phyloP scores from a whole-genome alignment of 331 rosid genomes.

The Acacia concinna region DNA sequence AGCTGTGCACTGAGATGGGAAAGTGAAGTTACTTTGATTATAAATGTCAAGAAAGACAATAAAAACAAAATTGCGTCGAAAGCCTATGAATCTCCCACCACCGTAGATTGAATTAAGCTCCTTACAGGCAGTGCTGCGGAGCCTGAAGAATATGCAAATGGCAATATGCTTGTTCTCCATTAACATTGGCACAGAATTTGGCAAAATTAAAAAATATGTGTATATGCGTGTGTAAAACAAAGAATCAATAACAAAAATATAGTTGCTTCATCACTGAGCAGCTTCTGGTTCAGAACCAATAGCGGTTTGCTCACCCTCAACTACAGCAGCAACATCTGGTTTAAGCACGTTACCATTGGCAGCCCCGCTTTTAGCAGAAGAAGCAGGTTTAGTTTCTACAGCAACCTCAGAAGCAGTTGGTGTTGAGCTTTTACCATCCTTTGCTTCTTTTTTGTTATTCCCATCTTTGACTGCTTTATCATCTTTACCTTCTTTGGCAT shows the following conservation, averaged over 20 bases:
- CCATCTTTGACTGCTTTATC: constrained; percentile 35
- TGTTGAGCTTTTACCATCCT: constrained; percentile 36
- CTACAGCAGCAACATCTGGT: constrained; percentile 41
- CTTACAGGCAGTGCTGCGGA: constrained; percentile 40
- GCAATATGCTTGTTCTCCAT: constrained; percentile 56
- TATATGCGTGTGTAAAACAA: neutral
- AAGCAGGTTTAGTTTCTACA: constrained; percentile 33
- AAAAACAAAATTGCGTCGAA: constrained; percentile 32
- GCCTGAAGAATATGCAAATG: constrained; percentile 37
- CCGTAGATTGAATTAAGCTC: constrained; percentile 40
- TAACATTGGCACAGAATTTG: constrained; percentile 32
- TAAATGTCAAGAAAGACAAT: constrained; percentile 21
- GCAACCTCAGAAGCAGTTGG: constrained; percentile 36
- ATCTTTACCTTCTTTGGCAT: constrained; percentile 39
- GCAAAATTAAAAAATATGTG: constrained; percentile 7
- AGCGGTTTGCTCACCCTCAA: constrained; percentile 39
- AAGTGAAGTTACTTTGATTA: constrained; percentile 19
- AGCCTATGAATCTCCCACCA: constrained; percentile 42
- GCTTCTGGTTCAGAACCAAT: constrained; percentile 37
- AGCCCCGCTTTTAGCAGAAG: constrained; percentile 47
- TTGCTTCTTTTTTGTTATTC: constrained; percentile 39
- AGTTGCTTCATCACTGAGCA: constrained; percentile 48
- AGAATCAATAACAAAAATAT: constrained; percentile 28
- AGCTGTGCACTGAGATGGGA: neutral
- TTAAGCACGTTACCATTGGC: constrained; percentile 40